Evolutionary conservation across 2,329 filamentous ascomycete species (phyloP), one percentile per base, ranked within the genome.

Genomic region (Colletotrichum sojae): DNA sequence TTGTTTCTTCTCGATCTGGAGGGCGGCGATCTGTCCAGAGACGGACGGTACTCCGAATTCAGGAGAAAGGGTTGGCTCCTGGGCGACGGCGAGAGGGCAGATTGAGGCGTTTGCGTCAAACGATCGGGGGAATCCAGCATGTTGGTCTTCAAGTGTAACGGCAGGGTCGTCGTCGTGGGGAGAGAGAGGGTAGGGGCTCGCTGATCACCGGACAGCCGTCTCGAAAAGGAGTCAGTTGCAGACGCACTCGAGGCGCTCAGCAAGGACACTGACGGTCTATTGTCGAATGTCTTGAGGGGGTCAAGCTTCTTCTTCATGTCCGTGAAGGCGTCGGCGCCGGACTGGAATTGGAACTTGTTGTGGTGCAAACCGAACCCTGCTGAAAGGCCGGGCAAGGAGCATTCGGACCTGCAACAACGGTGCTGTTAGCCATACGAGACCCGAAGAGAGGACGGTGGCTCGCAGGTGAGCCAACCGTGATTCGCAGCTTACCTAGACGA

Each of bases 291-390:
- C 45, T 83, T 80, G 45, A 82, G 77, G 1, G 83, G 81, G 66
- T 88, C 83, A n/a, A 90, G 79, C 77, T 87, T 89, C 76, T 86
- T 86, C 68, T 88, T 84, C 74, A 89, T 82, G 67, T 81, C 83
- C 68, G 86, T 84, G 60, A 88, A 84, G 15, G 84, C 78, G 52
- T 85, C 79, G 73, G 83, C 81, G 59, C 81, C 80, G 4, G 83
- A 81, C 55, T 80, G 80, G 71, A 86, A 85, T 65, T 85, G 81
- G 65, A 83, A 87, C 46, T 81, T 83, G 72, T 81, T 84, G 72
- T 87, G 85, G 69, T 83, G 83, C 63, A 85, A 79, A 63, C 86
- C 85, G 57, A 88, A 85, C n/a, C 80, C 79, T 43, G 81, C 76
- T 1, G 79, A 74, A 8, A 77, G 72, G 36, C 70, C 71, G 1